Evolutionary conservation across 495 filamentous ascomycete species (phyloP), one percentile per base, ranked within the genome.

Genomic region (Annulohypoxylon moriforme): DNA sequence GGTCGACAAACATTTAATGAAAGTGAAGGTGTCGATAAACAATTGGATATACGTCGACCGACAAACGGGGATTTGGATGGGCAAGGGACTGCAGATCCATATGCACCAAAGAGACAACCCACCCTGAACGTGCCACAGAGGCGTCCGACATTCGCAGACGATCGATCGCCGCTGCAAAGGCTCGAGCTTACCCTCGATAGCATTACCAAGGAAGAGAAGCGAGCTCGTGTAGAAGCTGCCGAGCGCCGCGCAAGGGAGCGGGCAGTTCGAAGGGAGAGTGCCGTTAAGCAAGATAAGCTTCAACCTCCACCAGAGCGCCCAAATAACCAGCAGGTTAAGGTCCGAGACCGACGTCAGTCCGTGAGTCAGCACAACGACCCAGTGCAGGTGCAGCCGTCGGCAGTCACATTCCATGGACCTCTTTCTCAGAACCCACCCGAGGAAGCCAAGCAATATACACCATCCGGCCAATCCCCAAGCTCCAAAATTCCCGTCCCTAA

Each of bases 181-280:
- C 88, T 99, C 59, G 96, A 98, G 81, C 88, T 91, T 40, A 94
- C 93, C 58, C 84, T 98, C 63, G 89, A 88, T 77, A 93, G 92
- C 77, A 94, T 97, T 72, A 96, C 90, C 77, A 97, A 97, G 78
- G 93, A 96, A 74, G 94, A 97, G 75, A 97, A 93, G 76, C 86
- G 92, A 64, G 92, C 92, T 2, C 87, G 91, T 52, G 87, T 91
- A n/a, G 85, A 93, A 79, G 90, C 94, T 76, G 91, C 92, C 1
- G 94, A 97, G 75, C 80, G 84, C 56, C 83, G 83, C 76, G 79
- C 86, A 75, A 80, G 89, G 82, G 84, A 87, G 60, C 83, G 79
- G 70, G 80, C 80, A 25, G 82, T 78, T 22, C 79, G 69, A 44
- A 77, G 72, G 16, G 76, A 80, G 46, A 74, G 72, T 55, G 71